These are phyloP conservation scores for Bacidia gigantensis DNA, from an alignment of 495 filamentous ascomycete species.

Conservation along the genomic window DNA sequence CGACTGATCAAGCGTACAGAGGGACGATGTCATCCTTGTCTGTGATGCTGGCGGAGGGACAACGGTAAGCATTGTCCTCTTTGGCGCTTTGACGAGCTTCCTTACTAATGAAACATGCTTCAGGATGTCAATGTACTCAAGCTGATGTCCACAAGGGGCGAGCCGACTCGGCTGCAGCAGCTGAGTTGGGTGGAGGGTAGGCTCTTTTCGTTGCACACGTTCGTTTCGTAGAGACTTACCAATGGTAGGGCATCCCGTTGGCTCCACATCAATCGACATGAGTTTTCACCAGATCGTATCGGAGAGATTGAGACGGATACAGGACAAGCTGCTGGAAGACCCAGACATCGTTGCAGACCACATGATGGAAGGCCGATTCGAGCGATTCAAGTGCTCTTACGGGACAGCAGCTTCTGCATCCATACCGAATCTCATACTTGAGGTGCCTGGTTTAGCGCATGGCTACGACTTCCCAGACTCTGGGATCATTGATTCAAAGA, in stretches of 20 bases:
- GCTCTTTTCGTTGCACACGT: too few species aligned
- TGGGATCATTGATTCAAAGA: slow-evolving; percentile 23
- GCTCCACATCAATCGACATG: slow-evolving; percentile 29
- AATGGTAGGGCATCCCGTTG: slow-evolving; percentile 20
- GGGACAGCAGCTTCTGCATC: slow-evolving; percentile 21
- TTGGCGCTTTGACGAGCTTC: neutral
- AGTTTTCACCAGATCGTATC: slow-evolving; percentile 19
- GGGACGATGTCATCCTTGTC: slow-evolving; percentile 35
- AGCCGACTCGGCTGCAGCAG: slow-evolving; percentile 19
- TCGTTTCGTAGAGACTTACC: too few species aligned
- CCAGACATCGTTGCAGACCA: slow-evolving; percentile 20
- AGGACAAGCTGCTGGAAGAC: slow-evolving; percentile 12
- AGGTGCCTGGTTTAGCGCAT: slow-evolving; percentile 20
- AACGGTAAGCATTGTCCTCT: slow-evolving; percentile 20
- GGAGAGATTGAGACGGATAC: slow-evolving; percentile 18
- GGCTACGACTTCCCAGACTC: slow-evolving; percentile 18
- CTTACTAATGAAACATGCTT: neutral
- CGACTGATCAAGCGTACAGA: slow-evolving; percentile 2
- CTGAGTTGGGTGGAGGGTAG: too few species aligned
- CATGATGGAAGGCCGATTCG: slow-evolving; percentile 28
- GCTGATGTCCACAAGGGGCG: slow-evolving; percentile 20
- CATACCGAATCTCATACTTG: slow-evolving; percentile 21
- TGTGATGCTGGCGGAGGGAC: slow-evolving; percentile 46
- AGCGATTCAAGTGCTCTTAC: slow-evolving; percentile 29
- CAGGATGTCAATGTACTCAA: slow-evolving; percentile 30